These are phyloP conservation scores for Stagonosporopsis tanaceti DNA, from an alignment of 2,329 filamentous ascomycete species.

Conservation along the genomic window DNA sequence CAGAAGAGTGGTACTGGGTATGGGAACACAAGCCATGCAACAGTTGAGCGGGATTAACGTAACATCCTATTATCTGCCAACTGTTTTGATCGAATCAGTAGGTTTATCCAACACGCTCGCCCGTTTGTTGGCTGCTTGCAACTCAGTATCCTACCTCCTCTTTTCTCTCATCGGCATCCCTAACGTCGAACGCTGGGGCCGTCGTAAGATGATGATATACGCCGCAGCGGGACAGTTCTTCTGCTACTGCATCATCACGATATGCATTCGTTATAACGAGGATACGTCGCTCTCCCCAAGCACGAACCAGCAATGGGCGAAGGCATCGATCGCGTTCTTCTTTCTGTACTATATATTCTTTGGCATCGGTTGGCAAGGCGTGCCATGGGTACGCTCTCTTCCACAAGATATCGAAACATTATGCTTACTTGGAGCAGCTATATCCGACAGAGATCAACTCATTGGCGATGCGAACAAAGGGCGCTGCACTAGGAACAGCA, in stretches of 20 bases:
- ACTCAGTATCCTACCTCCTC: constrained; percentile 59
- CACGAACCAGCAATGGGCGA: constrained; percentile 39
- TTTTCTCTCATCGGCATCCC: constrained; percentile 58
- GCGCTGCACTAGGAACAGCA: constrained; percentile 58
- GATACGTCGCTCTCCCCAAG: constrained; percentile 22
- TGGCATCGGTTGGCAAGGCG: constrained; percentile 59
- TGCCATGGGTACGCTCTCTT: constrained; percentile 48
- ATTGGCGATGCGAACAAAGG: constrained; percentile 59
- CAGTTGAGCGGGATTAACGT: constrained; percentile 55
- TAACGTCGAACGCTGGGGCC: constrained; percentile 61
- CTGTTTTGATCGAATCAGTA: constrained; percentile 66
- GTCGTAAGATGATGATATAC: constrained; percentile 68
- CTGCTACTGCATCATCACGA: constrained; percentile 61
- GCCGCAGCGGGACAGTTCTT: constrained; percentile 61
- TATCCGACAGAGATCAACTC: constrained; percentile 61
- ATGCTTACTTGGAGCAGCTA: constrained; percentile 21
- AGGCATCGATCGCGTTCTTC: constrained; percentile 59
- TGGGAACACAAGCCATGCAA: constrained; percentile 63
- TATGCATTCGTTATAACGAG: constrained; percentile 57
- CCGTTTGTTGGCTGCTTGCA: constrained; percentile 65
- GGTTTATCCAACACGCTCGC: constrained; percentile 61
- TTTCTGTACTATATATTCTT: constrained; percentile 65
- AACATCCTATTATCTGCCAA: constrained; percentile 62
- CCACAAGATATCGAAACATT: fast-evolving
- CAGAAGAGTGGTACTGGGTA: constrained; percentile 60